These are phyloP conservation scores for Teratosphaeriaceae sp. DNA, from an alignment of 2,329 filamentous ascomycete species.

Conservation along the genomic window DNA sequence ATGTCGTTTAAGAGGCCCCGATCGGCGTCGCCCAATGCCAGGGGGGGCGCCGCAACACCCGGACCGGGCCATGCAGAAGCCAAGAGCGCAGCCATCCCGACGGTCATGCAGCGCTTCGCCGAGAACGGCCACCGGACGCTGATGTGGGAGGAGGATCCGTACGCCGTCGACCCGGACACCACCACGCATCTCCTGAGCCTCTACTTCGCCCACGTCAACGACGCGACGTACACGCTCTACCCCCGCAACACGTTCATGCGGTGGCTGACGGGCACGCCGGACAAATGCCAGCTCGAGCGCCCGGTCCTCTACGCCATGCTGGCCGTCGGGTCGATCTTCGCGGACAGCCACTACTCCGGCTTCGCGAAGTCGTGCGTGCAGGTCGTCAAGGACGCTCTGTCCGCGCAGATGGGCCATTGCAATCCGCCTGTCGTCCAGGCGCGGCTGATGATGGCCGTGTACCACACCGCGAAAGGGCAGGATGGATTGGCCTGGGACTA, in stretches of 20 bases:
- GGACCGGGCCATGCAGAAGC: not conserved
- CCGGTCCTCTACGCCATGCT: slow-evolving; percentile 57
- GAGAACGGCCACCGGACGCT: slow-evolving; percentile 23
- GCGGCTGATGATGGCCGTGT: slow-evolving; percentile 59
- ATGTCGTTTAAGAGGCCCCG: slow-evolving; percentile 24
- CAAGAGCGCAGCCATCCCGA: not conserved
- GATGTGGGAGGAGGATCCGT: slow-evolving; percentile 48
- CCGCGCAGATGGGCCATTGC: slow-evolving; percentile 45
- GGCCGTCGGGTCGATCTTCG: slow-evolving; percentile 51
- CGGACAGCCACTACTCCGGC: slow-evolving; percentile 37
- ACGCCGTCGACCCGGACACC: slow-evolving; percentile 41
- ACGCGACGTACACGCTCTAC: slow-evolving; percentile 50
- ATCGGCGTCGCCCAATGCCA: slow-evolving; percentile 19
- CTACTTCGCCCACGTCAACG: slow-evolving; percentile 54
- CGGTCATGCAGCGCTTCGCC: not conserved
- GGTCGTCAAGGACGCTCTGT: slow-evolving; percentile 53
- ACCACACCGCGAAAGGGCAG: slow-evolving; percentile 57
- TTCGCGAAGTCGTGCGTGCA: slow-evolving; percentile 43
- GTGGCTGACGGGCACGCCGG: slow-evolving; percentile 47
- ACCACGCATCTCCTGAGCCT: slow-evolving; percentile 47
- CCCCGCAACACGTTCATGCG: slow-evolving; percentile 46
- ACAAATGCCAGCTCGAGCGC: slow-evolving; percentile 38
- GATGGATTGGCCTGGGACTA: slow-evolving; percentile 57
- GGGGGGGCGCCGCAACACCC: not conserved
- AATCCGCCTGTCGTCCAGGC: slow-evolving; percentile 61